phyloP scores from a whole-genome alignment of 306 rosid genomes.

The Trifolium repens region DNA sequence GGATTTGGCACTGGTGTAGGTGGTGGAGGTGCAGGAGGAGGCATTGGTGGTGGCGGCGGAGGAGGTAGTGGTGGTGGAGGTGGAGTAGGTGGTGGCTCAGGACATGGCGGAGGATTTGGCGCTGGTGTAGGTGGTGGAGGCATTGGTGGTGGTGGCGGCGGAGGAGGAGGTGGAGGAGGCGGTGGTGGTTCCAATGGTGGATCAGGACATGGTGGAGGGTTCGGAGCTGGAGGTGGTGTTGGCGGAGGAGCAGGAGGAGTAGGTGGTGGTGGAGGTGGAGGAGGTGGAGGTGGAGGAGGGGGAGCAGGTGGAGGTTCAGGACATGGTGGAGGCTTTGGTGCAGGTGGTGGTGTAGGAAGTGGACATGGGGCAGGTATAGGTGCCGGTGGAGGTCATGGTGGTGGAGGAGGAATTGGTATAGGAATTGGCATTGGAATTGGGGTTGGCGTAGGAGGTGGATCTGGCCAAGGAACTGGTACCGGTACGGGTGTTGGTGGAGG shows the following conservation, averaged over 20 bases:
- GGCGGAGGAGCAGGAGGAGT: conserved; percentile 45
- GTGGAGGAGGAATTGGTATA: conserved; percentile 51
- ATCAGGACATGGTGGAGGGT: conserved; percentile 35
- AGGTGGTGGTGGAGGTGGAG: conserved; percentile 44
- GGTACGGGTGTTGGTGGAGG: conserved; percentile 42
- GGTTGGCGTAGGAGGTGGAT: conserved; percentile 49
- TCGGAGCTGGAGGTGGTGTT: conserved; percentile 28
- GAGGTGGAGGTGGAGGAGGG: conserved; percentile 46
- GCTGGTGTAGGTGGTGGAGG: conserved; percentile 43
- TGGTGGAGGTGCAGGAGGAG: conserved; percentile 51
- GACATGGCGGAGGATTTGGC: conserved; percentile 40
- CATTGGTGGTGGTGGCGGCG: conserved; percentile 15
- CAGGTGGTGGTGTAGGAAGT: conserved; percentile 57
- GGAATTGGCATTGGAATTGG: conserved; percentile 64
- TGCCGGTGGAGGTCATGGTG: conserved; percentile 41
- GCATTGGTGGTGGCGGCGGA: conserved; percentile 47
- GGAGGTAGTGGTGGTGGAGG: conserved; percentile 53
- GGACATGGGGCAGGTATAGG: conserved; percentile 47
- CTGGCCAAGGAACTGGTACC: conserved; percentile 41
- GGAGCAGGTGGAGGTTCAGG: conserved; percentile 61
- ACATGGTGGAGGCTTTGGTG: conserved; percentile 56
- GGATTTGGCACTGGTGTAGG: conserved; percentile 50
- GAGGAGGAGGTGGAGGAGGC: conserved; percentile 36
- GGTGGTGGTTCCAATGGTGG: conserved; percentile 38
- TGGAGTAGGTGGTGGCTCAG: conserved; percentile 46